Conservation (phyloP, 225 moss, liverwort and hornwort species). For the Physcomitrium patens region DNA sequence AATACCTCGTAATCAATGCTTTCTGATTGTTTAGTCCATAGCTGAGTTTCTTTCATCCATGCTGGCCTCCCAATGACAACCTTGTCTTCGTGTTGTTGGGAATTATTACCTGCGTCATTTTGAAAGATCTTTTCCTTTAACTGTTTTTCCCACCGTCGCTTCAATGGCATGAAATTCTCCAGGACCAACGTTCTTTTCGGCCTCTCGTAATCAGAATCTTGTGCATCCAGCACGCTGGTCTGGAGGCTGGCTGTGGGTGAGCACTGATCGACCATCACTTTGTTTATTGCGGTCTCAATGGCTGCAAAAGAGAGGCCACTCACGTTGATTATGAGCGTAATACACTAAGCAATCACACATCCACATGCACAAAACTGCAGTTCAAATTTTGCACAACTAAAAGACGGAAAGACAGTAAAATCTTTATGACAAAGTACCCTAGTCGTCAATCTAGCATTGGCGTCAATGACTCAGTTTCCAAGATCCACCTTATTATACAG, state of each 20-base stretch:
- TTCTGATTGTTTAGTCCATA: conserved; percentile 77
- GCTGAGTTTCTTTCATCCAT: conserved; percentile 98
- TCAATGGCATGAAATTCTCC: conserved; percentile 78
- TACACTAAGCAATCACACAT: neutral
- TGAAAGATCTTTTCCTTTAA: conserved; percentile 25
- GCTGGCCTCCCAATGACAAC: conserved; percentile 59
- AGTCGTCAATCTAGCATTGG: neutral
- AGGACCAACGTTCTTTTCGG: conserved; percentile 46
- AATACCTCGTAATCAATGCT: conserved; percentile 52
- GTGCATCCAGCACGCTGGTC: conserved; percentile 36
- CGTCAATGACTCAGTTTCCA: neutral
- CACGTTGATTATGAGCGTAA: neutral
- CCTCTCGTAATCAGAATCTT: conserved; percentile 56
- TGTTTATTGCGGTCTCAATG: conserved; percentile 71
- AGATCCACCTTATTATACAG: conserved; percentile 1
- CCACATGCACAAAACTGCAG: neutral
- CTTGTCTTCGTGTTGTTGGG: conserved; percentile 35
- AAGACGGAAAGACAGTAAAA: neutral
- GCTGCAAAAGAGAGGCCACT: conserved; percentile 48
- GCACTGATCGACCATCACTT: conserved; percentile 52
- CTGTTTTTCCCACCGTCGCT: conserved; percentile 71
- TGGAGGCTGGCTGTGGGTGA: conserved; percentile 50
- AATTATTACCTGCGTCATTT: conserved; percentile 23
- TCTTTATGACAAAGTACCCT: neutral
- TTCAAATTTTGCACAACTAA: neutral